These are phyloP conservation scores for Scortechinia acanthostroma DNA, from an alignment of 2,329 filamentous ascomycete genomes.

Conservation along the genomic window DNA sequence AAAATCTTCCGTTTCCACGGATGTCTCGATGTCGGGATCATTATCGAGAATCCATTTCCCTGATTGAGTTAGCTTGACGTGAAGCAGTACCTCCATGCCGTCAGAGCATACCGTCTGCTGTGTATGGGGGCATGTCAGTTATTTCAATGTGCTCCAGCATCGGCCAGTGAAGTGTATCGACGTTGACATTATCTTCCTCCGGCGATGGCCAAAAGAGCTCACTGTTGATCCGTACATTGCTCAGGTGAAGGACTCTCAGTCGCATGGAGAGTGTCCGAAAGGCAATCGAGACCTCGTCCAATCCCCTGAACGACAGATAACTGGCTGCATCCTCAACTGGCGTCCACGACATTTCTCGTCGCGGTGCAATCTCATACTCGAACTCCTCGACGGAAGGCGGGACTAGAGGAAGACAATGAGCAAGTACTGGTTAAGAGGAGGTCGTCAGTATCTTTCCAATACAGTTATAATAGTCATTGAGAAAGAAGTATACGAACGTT, in stretches of 20 bases:
- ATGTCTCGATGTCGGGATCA: background rate
- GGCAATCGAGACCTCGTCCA: background rate
- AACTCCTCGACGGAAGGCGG: background rate
- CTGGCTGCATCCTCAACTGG: background rate
- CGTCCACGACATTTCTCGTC: background rate
- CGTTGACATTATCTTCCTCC: background rate
- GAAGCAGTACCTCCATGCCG: too few relatives aligned
- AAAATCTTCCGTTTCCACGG: background rate
- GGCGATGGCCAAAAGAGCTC: background rate
- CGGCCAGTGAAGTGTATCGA: background rate
- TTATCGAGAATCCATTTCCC: conserved; percentile 1
- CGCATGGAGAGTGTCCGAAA: background rate
- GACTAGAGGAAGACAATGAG: background rate
- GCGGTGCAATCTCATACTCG: background rate
- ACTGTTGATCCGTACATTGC: background rate
- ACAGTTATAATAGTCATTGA: too few relatives aligned
- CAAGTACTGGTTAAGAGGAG: background rate
- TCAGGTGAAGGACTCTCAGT: background rate
- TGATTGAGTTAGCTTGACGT: too few relatives aligned
- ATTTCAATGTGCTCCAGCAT: background rate
- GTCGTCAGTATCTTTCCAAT: background rate
- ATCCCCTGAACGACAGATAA: background rate
- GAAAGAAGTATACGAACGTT: background rate
- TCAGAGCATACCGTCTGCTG: background rate
- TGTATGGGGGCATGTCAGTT: background rate